Evolutionary conservation across 2,329 filamentous ascomycete species (phyloP).

Genomic region (Bipolaris cookei): DNA sequence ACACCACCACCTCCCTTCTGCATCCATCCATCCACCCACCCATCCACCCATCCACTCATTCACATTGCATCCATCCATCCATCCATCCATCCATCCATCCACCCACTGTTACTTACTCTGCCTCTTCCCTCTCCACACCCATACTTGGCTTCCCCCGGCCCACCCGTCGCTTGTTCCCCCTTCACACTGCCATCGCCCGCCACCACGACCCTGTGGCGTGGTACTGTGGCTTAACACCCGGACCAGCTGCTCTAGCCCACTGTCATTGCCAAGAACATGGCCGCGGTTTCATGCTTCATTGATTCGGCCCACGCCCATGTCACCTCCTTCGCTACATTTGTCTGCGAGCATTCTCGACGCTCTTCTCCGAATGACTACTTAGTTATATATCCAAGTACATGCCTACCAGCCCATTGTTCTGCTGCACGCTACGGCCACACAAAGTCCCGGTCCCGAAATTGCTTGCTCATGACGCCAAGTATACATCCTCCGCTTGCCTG

Average conservation of each 20-base stretch:
- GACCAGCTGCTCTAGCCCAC: slow-evolving; percentile 7
- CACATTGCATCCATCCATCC: too few relatives aligned
- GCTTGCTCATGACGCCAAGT: slow-evolving; percentile 1
- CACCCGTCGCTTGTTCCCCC: not conserved
- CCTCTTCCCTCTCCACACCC: not conserved
- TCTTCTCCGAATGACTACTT: not conserved
- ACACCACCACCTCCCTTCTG: too few relatives aligned
- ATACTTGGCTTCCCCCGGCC: not conserved
- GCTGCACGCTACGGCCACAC: too few relatives aligned
- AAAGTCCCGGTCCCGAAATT: not conserved
- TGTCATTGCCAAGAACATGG: slow-evolving; percentile 11
- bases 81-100: too few relatives aligned
- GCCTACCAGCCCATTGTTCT: not conserved
- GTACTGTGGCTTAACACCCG: slow-evolving; percentile 2
- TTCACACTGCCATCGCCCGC: not conserved
- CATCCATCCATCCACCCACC: too few relatives aligned
- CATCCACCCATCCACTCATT: too few relatives aligned
- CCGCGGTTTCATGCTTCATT: slow-evolving; percentile 14
- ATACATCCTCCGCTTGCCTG: not conserved
- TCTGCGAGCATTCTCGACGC: not conserved
- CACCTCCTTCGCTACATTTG: slow-evolving; percentile 12
- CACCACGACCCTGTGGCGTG: not conserved
- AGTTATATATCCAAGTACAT: too few relatives aligned
- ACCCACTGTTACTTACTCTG: not conserved
- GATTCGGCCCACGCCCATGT: slow-evolving; percentile 14